Conservation (phyloP, 306 rosid genomes). For the Vicia faba region DNA sequence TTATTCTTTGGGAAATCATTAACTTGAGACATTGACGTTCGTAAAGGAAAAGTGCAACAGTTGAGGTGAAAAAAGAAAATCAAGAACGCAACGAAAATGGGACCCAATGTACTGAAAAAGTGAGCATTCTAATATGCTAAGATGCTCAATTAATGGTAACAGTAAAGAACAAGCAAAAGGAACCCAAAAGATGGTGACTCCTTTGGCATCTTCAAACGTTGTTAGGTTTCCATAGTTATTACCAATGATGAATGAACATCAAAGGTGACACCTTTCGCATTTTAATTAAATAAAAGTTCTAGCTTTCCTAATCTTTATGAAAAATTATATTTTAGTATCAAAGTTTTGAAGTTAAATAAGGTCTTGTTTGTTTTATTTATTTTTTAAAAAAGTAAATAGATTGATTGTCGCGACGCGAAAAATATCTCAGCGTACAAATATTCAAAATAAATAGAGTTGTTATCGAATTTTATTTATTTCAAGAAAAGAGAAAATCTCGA, state of each 20-base stretch:
- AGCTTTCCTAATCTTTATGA: background rate
- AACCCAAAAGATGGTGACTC: slow-evolving; percentile 37
- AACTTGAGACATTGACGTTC: slow-evolving; percentile 14
- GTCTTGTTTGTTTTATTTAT: no score
- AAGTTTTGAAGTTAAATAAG: no score
- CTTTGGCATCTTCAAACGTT: slow-evolving; percentile 30
- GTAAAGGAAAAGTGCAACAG: background rate
- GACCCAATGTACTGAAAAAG: slow-evolving; percentile 25
- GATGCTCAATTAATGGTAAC: slow-evolving; percentile 34
- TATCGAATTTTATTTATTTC: no score
- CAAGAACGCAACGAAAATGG: background rate
- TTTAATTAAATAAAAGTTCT: background rate
- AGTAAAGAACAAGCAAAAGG: slow-evolving; percentile 33
- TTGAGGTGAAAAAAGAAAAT: slow-evolving; percentile 1
- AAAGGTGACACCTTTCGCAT: slow-evolving; percentile 3
- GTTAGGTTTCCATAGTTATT: background rate
- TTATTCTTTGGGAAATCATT: slow-evolving; percentile 18
- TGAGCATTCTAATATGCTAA: slow-evolving; percentile 16
- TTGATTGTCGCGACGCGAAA: no score
- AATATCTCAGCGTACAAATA: no score
- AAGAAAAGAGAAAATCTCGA: no score
- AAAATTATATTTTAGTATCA: background rate
- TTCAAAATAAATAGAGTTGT: no score
- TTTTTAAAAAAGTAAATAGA: no score
- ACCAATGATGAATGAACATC: slow-evolving; percentile 19